Evolutionary conservation across 768 basidiomycete genomes (phyloP), one percentile per base, ranked within the genome.

Genomic region (Kwoniella sp.): DNA sequence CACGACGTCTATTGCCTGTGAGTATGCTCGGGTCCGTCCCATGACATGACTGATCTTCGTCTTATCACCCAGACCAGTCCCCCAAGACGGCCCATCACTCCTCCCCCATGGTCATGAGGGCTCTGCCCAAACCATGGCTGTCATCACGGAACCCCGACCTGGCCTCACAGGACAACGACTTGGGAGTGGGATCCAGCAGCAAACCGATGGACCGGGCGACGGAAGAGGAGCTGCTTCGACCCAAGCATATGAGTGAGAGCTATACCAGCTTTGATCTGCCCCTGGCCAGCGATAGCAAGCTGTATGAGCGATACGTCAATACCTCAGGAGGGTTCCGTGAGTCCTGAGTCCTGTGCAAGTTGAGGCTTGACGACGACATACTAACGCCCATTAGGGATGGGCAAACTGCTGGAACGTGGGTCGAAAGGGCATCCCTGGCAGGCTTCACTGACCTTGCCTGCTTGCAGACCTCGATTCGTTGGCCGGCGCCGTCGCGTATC

Each of bases 401-500:
- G 71, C 2, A 70, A 66, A 45, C 57, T 73, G 7, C 56, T 73
- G 17, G 71, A 73, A 36, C 69, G 69, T 71, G 33, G 56, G 63
- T 58, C 12, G 23, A 19, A 31, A 27, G 33, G 15, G 25, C 20
- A 3, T 22, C 31, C 9, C 33, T 9, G 8, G 1, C 29, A 23
- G 29, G 17, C 45, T 25, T 41, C 38, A 48, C 10, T 26, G 34
- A 40, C 17, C 2, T n/a, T 6, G 17, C 27, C 26, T n/a, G 14
- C 26, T 8, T 28, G 19, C 27, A 73, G 84, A 88, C 66, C 78
- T 89, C 28, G 88, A 90, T 67, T 86, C 86, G 3, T 76, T 89
- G n/a, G 87, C 88, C 5, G 88, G 87, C 26, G 85, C 84, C 3
- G 87, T 89, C 51, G 79, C 87, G 3, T 89, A 89, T 73, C 85